Evolutionary conservation across 345 rosid genomes (phyloP), one percentile per base, ranked within the genome.

Genomic region (Camelina sativa): DNA sequence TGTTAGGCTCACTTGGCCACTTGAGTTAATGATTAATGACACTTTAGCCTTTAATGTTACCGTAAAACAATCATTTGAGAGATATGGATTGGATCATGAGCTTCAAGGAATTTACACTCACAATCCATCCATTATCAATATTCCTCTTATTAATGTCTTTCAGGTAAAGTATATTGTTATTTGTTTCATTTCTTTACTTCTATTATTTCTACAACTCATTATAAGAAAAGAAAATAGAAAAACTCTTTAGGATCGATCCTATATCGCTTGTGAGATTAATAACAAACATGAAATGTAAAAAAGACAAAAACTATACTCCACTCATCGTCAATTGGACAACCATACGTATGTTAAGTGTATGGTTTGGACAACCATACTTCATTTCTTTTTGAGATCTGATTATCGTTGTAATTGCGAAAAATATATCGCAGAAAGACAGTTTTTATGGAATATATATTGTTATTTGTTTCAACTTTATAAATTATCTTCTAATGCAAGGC

Each of bases 1-100:
- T 23, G 95, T 89, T 38, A 72, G 96, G 65, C 72, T 88, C 72
- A 88, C 90, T 23, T 90, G 96, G 96, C 89, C 96, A 37, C 85
- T 82, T 8, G 86, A 62, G 58, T 47, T 90, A 71, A 82, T 80
- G 85, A 88, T 89, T 47, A 80, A 86, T 61, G 86, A 84, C 74
- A 79, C 92, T 5, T 57, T 83, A 28, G 87, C 87, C 12, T 75
- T 77, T 13, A 68, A 62, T 69, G 78, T 83, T 52, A 88, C 91
- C 19, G 89, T 88, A 0, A 75, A 84, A 37, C 83, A 84, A 73
- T 91, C 96, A 0, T 85, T 93, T 81, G 84, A 74, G 69, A 76
- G 78, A 59, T 85, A 88, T 56, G 92, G 89, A 5, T 77, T 93
- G 71, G 43, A 76, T 19, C 92, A 81, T 57, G 77, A 86, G 62